Evolutionary conservation across 805 yeast genomes (phyloP), one percentile per base, ranked within the genome.

Genomic region (Cephaloascus fragrans): DNA sequence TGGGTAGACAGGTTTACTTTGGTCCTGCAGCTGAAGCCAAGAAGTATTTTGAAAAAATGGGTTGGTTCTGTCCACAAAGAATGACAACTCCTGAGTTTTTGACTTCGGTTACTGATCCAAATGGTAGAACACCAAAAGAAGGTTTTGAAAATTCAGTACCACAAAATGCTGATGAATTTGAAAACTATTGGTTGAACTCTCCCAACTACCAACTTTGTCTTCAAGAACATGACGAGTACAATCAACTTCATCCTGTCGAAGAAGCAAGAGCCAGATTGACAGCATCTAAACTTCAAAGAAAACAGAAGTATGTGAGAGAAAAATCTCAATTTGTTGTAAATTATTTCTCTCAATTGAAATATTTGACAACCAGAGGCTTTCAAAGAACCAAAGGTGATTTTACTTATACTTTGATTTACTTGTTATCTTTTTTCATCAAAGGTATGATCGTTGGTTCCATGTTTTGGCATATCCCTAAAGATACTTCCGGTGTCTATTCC

Each of bases 81-180:
- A 84, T 78, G 60, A 70, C 83, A 3, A 75, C 85, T 14, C 82
- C 86, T 12, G 87, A 81, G 51, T 81, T 79, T 52, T 59, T 80
- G 49, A 80, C 86, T 2, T 75, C 85, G 2, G 67, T 80, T 10
- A 78, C 88, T 8, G 82, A 78, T 53, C 84, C 86, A 6, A 59
- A 61, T 4, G 87, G 80, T 38, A 68, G 88, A 52, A 57, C 48
- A 41, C 52, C 73, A 2, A 57, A 58, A 39, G 51, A 59, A 19
- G 85, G 83, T 2, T 63, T 44, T 47, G 79, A 71, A 37, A 35
- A 44, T 34, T 42, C 45, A 38, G 59, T 55, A 16, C 62, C 62
- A 2, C 41, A 40, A 17, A 54, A 58, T 18, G 53, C 62, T 4
- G 54, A 48, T 32, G 61, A 56, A 26, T 56, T 57, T 46, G 51